These are phyloP conservation scores for Gloeopeniophorella convolvens DNA, from an alignment of 768 basidiomycete genomes.

Conservation along the genomic window DNA sequence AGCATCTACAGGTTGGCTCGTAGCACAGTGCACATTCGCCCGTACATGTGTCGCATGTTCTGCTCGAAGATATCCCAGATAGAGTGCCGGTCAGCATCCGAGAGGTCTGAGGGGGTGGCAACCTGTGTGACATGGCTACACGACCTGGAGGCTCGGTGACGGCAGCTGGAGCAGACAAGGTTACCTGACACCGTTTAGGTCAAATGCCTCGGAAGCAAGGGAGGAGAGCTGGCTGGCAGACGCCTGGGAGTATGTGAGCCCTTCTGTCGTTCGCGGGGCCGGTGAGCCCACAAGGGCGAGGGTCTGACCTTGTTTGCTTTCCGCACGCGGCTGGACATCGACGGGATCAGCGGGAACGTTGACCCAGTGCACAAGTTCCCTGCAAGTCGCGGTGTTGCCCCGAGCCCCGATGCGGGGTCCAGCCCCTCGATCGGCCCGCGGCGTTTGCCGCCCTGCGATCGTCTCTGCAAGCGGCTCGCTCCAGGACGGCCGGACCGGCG, in stretches of 20 bases:
- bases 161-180: background rate
- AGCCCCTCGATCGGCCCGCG: background rate
- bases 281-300: background rate
- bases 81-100: background rate
- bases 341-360: background rate
- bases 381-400: too few species aligned
- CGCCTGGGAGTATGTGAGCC: constrained; percentile 1
- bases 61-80: constrained; percentile 17
- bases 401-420: too few species aligned
- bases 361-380: too few species aligned
- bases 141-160: background rate
- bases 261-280: background rate
- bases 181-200: constrained; percentile 3
- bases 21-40: background rate
- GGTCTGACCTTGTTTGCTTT: constrained; percentile 18
- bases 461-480: too few species aligned
- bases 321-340: constrained; percentile 13
- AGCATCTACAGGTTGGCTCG: constrained; percentile 30
- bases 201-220: background rate
- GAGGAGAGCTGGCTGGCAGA: constrained; percentile 7
- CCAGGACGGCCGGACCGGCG: too few species aligned
- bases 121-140: constrained; percentile 12
- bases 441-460: background rate
- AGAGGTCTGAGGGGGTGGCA: constrained; percentile 4
- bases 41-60: constrained; percentile 17